phyloP scores from a whole-genome alignment of 176 grass and related monocot genomes.

The Pontederia paniculata region DNA sequence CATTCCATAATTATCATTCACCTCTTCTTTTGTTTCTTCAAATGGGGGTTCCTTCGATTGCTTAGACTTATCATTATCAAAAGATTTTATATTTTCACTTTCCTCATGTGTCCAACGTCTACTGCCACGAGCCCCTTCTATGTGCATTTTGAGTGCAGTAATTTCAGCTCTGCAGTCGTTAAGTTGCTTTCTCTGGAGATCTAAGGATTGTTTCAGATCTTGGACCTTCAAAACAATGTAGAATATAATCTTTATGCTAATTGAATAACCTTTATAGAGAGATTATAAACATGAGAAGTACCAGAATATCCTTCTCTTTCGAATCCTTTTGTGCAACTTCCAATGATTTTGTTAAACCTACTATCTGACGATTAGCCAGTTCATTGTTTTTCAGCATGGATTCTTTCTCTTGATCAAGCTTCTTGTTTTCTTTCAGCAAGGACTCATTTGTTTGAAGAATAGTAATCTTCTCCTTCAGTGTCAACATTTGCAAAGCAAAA shows the following conservation, averaged over 20 bases:
- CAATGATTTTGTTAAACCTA: slow-evolving; percentile 54
- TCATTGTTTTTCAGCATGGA: slow-evolving; percentile 56
- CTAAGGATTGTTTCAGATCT: slow-evolving; percentile 67
- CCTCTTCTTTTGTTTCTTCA: slow-evolving; percentile 24
- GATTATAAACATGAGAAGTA: slow-evolving; percentile 27
- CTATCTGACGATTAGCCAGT: slow-evolving; percentile 42
- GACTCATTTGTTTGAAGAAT: slow-evolving; percentile 70
- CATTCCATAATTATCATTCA: slow-evolving; percentile 27
- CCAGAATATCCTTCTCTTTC: slow-evolving; percentile 79
- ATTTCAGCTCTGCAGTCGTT: slow-evolving; percentile 96
- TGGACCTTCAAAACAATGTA: slow-evolving; percentile 51
- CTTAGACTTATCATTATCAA: slow-evolving; percentile 32
- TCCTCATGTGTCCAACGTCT: slow-evolving; percentile 32
- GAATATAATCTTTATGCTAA: slow-evolving; percentile 22
- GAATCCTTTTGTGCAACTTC: slow-evolving; percentile 70
- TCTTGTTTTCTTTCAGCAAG: slow-evolving; percentile 62
- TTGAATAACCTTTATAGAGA: slow-evolving; percentile 5
- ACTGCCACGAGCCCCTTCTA: slow-evolving; percentile 68
- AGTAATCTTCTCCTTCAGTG: slow-evolving; percentile 80
- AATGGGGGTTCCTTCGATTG: slow-evolving; percentile 19
- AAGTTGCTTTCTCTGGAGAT: slow-evolving; percentile 69
- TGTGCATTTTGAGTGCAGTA: slow-evolving; percentile 90
- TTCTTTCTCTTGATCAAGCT: slow-evolving; percentile 53
- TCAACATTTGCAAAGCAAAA: not conserved
- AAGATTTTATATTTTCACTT: slow-evolving; percentile 26